Evolutionary conservation across 108 stramenopile genomes (phyloP).

Genomic region (Parmales sp.): DNA sequence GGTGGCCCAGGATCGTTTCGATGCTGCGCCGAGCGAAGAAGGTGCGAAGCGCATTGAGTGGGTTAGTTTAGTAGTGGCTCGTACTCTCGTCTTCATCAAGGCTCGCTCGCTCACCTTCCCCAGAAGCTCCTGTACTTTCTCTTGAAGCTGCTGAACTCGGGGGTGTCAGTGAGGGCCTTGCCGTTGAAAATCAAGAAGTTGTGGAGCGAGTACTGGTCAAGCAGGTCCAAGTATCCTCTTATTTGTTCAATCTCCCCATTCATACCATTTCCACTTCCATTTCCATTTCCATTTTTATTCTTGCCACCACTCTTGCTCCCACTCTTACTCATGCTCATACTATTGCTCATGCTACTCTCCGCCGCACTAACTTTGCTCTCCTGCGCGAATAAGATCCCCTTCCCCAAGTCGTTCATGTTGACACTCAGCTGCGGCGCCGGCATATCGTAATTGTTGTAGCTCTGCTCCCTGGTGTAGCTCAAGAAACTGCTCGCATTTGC

Average conservation of each 20-base stretch:
- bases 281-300: neutral
- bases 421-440: too few relatives aligned
- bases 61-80: too few relatives aligned
- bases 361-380: too few relatives aligned
- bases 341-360: neutral
- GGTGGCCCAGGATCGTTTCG: constrained; percentile 8
- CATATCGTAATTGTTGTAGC: too few relatives aligned
- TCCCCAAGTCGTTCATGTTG: too few relatives aligned
- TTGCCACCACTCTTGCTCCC: neutral
- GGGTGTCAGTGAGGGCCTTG: constrained; percentile 23
- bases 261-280: neutral
- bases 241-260: constrained; percentile 3
- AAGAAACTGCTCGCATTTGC: too few relatives aligned
- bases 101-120: too few relatives aligned
- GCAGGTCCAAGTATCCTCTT: constrained; percentile 10
- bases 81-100: too few relatives aligned
- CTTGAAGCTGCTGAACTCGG: constrained; percentile 34
- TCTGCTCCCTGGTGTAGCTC: too few relatives aligned
- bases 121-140: constrained; percentile 23
- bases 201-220: constrained; percentile 11
- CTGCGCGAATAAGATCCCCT: too few relatives aligned
- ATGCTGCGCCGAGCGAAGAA: too few relatives aligned
- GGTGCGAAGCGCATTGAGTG: too few relatives aligned
- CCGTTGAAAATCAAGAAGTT: constrained; percentile 34
- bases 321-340: neutral